Evolutionary conservation across 345 rosid species (phyloP), one percentile per base, ranked within the genome.

Genomic region (Citrus sp.): DNA sequence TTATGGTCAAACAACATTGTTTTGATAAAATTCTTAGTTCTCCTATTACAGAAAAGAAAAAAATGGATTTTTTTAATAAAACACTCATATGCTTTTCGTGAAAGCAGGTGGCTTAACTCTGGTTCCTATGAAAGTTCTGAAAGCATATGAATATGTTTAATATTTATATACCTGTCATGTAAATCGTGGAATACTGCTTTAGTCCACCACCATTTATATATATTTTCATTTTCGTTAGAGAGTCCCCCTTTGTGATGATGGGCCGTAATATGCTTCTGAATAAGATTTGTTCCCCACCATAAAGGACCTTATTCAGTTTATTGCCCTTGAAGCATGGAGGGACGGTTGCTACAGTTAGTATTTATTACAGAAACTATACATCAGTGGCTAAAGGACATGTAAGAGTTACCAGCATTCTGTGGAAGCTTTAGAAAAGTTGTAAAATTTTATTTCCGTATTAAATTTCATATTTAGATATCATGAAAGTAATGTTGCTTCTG

Each of bases 251-350:
- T 46, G 24, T 55, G 22, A 37, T 32, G 42, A 27, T n/a, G 61
- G 67, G 72, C 74, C 22, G 49, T 66, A 21, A 46, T 34, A 64
- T 74, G 42, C 72, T 70, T 83, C 18, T 55, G 75, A 49, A 51
- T 49, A 22, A 62, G 62, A 51, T 70, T 77, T 56, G 70, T 56
- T 77, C 59, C 19, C 6, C 60, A 61, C 49, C 74, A 42, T 70
- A 42, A 56, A 64, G 74, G 75, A 21, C 67, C 80, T 62, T 46
- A 54, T 79, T 28, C 67, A 71, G 28, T 40, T 72, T 6, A 73
- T 40, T 64, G 30, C 70, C 30, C 60, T 62, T 75, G 69, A 28
- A 63, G 67, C 13, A 62, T 21, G 16, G 12, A 12, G n/a, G 22
- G 16, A 27, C n/a, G 19, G 21, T 63, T 21, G 21, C 21, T 25